Evolutionary conservation across 129 eudicot species (phyloP), one percentile per base, ranked within the genome.

Genomic region (Centrapalus pauciflorus): DNA sequence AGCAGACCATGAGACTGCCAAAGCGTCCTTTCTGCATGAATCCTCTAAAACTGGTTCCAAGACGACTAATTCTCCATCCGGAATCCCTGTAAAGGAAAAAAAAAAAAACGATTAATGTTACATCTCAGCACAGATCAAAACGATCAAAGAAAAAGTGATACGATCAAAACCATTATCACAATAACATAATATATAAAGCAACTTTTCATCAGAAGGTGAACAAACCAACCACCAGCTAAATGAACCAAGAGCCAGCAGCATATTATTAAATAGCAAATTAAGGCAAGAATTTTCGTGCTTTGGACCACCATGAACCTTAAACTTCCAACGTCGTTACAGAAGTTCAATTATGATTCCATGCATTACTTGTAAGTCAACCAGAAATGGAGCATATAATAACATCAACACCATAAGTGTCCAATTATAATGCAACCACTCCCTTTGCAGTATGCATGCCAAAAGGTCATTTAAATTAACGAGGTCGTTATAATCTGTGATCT

Each of bases 31-130:
- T 30, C 38, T 17, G 66, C 19, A 26, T 26, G n/a, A 25, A 64
- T 14, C 64, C 73, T 55, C 74, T 40, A 69, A 54, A 69, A 35
- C 10, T 26, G 74, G n/a, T 34, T 2, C 30, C 14, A 0, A 51
- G 26, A 14, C 35, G 4, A 4, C 19, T 2, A 38, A 38, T 1
- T 9, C 13, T 1, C 14, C 46, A 38, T 38, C 46, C 10, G 13
- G n/a, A 38, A n/a, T n/a, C n/a, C 3, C 13, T 38, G 46, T 9
- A 38, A 38, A 38, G 13, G 2, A 9, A 9, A 38, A 13, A 13
- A 38, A 38, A 13, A 38, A 38, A 38, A 12, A 38, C n/a, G n/a
- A n/a, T n/a, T n/a, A n/a, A n/a, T n/a, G n/a, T n/a, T n/a, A 38
- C 43, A 37, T 8, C 46, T 38, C 46, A 38, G 7, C 13, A 11